These are phyloP conservation scores for Neurospora hispaniola DNA, from an alignment of 495 filamentous ascomycete genomes.

Conservation along the genomic window DNA sequence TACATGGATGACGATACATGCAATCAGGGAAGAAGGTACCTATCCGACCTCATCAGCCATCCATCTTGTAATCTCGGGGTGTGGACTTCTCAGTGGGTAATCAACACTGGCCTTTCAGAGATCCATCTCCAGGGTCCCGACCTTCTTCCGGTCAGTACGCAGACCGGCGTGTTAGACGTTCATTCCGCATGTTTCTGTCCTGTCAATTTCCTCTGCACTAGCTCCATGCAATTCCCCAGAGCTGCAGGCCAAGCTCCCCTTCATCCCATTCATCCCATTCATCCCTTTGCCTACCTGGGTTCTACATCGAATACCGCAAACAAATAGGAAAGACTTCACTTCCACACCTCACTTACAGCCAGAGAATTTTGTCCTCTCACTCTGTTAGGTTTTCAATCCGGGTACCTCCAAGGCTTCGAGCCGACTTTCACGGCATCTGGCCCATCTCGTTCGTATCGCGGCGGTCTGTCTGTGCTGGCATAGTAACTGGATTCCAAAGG, in stretches of 20 bases:
- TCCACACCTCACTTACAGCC: background rate
- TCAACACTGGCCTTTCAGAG: background rate
- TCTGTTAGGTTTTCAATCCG: background rate
- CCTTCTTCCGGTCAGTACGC: background rate
- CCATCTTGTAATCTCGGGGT: background rate
- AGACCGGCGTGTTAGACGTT: background rate
- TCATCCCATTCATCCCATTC: background rate
- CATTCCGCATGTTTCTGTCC: background rate
- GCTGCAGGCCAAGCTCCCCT: background rate
- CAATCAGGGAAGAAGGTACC: background rate
- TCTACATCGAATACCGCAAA: background rate
- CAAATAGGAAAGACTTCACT: background rate
- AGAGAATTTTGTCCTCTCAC: background rate
- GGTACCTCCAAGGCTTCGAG: background rate
- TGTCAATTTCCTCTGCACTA: background rate
- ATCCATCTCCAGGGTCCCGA: background rate
- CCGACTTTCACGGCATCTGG: background rate
- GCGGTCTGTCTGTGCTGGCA: background rate
- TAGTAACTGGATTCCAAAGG: background rate
- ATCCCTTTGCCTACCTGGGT: background rate
- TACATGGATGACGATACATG: background rate
- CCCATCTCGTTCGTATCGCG: background rate
- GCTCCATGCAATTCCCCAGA: background rate
- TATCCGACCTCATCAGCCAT: background rate
- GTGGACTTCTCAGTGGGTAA: background rate